Evolutionary conservation across 257 asterid species (phyloP), one percentile per base, ranked within the genome.

Genomic region (Solanum pinnatisectum): DNA sequence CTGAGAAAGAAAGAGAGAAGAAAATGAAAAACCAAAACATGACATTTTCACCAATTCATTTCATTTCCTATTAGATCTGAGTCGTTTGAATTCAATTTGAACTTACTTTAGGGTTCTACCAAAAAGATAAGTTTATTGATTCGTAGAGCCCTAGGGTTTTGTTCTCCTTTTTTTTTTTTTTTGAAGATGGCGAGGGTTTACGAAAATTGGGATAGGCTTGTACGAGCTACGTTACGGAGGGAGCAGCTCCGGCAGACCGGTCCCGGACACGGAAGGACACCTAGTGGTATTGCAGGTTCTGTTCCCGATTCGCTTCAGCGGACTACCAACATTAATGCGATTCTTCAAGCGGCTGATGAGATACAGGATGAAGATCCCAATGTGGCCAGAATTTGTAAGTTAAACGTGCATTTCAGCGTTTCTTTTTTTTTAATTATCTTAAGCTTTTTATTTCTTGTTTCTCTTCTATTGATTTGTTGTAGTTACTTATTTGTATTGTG

Each of bases 241-340:
- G 95, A 94, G 89, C 95, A 91, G 91, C 92, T 92, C 52, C 91
- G 92, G 52, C 87, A 32, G 33, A 44, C 87, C 72, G 93, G 94
- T 8, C 93, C 90, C 2, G 96, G 98, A 32, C 98, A 92, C 52
- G 98, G 89, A 87, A 91, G 99, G 89, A 90, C 93, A 42, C 87
- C 96, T 35, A 93, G 97, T 76, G 99, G 99, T 88, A 94, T 97
- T 6, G 98, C 99, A 42, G 98, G 98, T 44, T 89, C 98, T 8
- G 99, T 97, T 9, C 99, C 99, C 0, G 99, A 95, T 88, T 97
- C 99, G 86, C 98, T 97, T 49, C 96, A 92, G 72, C 93, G 98
- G 78, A 89, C 96, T 87, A 95, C 98, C 18, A 94, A 97, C 76
- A 90, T 97, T 81, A 93, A 97, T 70, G 91, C 98, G 22, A 97